Evolutionary conservation across 371 early-diverging fungal species (phyloP), one percentile per base, ranked within the genome.

Genomic region (Haplosporangium sp.): DNA sequence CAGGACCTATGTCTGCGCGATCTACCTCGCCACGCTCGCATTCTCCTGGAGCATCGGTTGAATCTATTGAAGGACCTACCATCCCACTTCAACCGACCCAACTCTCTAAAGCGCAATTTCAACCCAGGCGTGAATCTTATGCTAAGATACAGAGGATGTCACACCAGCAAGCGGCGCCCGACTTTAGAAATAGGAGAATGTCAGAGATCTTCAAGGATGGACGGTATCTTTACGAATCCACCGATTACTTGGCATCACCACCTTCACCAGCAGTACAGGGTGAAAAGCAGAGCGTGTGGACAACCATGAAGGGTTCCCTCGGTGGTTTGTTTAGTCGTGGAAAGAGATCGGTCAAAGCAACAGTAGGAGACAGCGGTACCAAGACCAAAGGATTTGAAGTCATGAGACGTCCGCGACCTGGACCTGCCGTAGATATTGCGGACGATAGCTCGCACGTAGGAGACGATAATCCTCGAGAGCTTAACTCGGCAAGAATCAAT

Each of bases 361-460:
- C 68, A 3, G 40, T 29, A 2, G 60, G 65, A 1, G 69, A 69
- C 14, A 63, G 69, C 18, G 29, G 29, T 29, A 4, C 21, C 73
- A 6, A 79, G 73, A 38, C 73, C 80, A 57, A 79, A 79, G 42
- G 80, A 2, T 79, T 79, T 54, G 79, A 79, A 12, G 79, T 79
- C n/a, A 79, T 79, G 21, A 64, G 80, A n/a, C 80, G 72, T 2
- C 53, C 57, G 7, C 59, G 80, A 43, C 66, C 50, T 13, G 53
- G 73, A 23, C 57, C 69, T 40, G 69, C 59, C 12, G 11, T 6
- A 10, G 56, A 16, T 14, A 51, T 46, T 1, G 21, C 41, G 0
- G 77, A 76, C 6, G 62, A 56, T 14, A 13, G 18, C 6, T 63
- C 62, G 0, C 60, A 68, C 37, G 59, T 20, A 23, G 73, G 73